Conservation (phyloP, 2,329 filamentous ascomycete species). For the Pestalotiopsis sp. region DNA sequence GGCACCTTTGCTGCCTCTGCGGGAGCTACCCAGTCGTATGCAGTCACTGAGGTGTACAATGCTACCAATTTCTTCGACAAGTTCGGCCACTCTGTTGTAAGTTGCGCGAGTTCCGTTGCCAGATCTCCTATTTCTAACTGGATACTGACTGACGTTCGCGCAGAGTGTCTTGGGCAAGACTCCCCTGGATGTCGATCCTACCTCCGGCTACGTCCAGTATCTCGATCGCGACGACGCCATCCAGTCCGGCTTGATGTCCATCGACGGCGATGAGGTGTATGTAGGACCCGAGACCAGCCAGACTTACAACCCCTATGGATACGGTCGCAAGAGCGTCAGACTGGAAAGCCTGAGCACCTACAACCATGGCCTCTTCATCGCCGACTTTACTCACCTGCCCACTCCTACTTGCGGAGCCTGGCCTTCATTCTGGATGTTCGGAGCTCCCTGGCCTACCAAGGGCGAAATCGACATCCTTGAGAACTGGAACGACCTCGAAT, state of each 20-base stretch:
- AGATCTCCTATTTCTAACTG: no score
- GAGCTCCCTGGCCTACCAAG: slow-evolving; percentile 32
- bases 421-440: slow-evolving; percentile 66
- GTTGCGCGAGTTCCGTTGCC: slow-evolving; percentile 1
- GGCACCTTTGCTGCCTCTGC: slow-evolving; percentile 37
- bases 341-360: slow-evolving; percentile 65
- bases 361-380: slow-evolving; percentile 68
- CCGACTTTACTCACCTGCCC: slow-evolving; percentile 72
- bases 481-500: slow-evolving; percentile 58
- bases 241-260: slow-evolving; percentile 35
- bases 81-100: slow-evolving; percentile 45
- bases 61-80: slow-evolving; percentile 50
- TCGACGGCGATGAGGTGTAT: slow-evolving; percentile 35
- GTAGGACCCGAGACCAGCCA: slow-evolving; percentile 39
- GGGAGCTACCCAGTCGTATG: slow-evolving; percentile 35
- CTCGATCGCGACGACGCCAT: slow-evolving; percentile 36
- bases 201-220: slow-evolving; percentile 64
- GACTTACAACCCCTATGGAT: slow-evolving; percentile 16
- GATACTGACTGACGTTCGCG: not conserved
- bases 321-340: slow-evolving; percentile 60
- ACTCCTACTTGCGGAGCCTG: slow-evolving; percentile 67
- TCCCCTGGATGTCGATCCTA: not conserved
- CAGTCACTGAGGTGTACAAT: slow-evolving; percentile 43
- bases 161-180: not conserved
- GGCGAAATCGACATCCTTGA: slow-evolving; percentile 73